Conservation (phyloP, 768 basidiomycete species). For the Suillus alpinus region DNA sequence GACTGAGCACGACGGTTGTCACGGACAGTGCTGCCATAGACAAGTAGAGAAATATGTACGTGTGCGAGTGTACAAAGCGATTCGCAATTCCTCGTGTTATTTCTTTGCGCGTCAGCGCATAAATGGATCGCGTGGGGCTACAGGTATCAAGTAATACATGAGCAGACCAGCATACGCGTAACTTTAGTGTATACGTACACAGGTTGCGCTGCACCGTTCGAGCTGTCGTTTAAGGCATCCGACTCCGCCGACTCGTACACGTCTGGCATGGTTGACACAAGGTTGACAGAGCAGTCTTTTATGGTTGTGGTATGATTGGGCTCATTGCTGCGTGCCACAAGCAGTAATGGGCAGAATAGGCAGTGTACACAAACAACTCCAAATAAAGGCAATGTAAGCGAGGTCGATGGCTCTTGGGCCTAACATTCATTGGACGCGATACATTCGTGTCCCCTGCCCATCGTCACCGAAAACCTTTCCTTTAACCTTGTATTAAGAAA, state of each 20-base stretch:
- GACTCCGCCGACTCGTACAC: slow-evolving; percentile 33
- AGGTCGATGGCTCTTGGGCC: neutral
- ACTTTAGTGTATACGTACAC: slow-evolving; percentile 23
- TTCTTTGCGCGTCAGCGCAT: slow-evolving; percentile 79
- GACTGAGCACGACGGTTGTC: slow-evolving; percentile 80
- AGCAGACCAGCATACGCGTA: neutral
- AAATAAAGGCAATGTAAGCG: slow-evolving; percentile 25
- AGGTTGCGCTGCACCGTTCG: slow-evolving; percentile 19
- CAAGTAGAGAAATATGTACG: slow-evolving; percentile 86
- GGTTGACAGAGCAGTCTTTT: slow-evolving; percentile 23
- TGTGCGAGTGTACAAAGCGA: slow-evolving; percentile 83
- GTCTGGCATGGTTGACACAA: slow-evolving; percentile 27
- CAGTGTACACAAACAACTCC: slow-evolving; percentile 24
- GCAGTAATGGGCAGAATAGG: neutral
- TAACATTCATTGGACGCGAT: slow-evolving; percentile 4
- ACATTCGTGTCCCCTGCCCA: slow-evolving; percentile 10
- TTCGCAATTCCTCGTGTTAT: slow-evolving; percentile 85
- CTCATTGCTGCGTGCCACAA: neutral
- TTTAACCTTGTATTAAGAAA: slow-evolving; percentile 9
- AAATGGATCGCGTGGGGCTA: slow-evolving; percentile 79
- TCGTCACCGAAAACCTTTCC: slow-evolving; percentile 9
- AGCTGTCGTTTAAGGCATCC: slow-evolving; percentile 33
- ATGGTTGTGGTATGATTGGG: slow-evolving; percentile 11
- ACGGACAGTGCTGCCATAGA: slow-evolving; percentile 85
- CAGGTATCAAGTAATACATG: slow-evolving; percentile 16